phyloP scores from a whole-genome alignment of 257 asterid species.

The Solanum infundibuliforme region DNA sequence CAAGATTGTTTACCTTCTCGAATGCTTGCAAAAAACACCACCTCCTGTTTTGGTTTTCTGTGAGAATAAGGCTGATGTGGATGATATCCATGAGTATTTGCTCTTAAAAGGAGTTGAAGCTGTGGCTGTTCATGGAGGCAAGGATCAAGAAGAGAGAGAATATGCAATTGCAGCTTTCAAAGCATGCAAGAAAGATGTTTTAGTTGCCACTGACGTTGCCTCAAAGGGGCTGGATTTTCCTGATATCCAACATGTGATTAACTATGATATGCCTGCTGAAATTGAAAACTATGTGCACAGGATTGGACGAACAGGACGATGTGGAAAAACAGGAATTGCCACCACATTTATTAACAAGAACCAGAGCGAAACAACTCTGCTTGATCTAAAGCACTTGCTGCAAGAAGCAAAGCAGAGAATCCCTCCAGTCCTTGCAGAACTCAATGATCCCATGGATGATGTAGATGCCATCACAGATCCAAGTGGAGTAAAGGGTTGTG shows the following conservation, averaged over 20 bases:
- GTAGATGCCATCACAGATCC: slow-evolving; percentile 62
- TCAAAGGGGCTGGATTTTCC: slow-evolving; percentile 86
- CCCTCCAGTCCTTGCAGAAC: slow-evolving; percentile 72
- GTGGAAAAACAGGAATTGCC: slow-evolving; percentile 86
- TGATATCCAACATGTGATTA: slow-evolving; percentile 73
- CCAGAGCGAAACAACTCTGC: slow-evolving; percentile 64
- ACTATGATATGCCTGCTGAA: slow-evolving; percentile 87
- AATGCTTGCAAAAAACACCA: slow-evolving; percentile 73
- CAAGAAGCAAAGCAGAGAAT: slow-evolving; percentile 83
- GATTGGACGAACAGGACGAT: slow-evolving; percentile 73
- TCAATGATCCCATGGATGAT: slow-evolving; percentile 75
- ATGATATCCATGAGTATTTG: slow-evolving; percentile 72
- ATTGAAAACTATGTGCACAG: slow-evolving; percentile 81
- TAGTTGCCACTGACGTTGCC: slow-evolving; percentile 84
- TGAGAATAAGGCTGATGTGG: slow-evolving; percentile 78
- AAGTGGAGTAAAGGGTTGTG: slow-evolving; percentile 78
- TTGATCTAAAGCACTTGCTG: slow-evolving; percentile 70
- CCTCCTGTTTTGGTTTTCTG: slow-evolving; percentile 73
- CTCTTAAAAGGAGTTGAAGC: slow-evolving; percentile 80
- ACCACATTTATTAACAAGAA: slow-evolving; percentile 76
- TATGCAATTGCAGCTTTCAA: slow-evolving; percentile 69
- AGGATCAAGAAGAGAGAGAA: slow-evolving; percentile 83
- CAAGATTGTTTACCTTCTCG: slow-evolving; percentile 72
- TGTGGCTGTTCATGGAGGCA: slow-evolving; percentile 73
- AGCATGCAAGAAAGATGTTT: slow-evolving; percentile 69